Evolutionary conservation across 441 rosid genomes (phyloP).

Genomic region (Francoa sonchifolia): DNA sequence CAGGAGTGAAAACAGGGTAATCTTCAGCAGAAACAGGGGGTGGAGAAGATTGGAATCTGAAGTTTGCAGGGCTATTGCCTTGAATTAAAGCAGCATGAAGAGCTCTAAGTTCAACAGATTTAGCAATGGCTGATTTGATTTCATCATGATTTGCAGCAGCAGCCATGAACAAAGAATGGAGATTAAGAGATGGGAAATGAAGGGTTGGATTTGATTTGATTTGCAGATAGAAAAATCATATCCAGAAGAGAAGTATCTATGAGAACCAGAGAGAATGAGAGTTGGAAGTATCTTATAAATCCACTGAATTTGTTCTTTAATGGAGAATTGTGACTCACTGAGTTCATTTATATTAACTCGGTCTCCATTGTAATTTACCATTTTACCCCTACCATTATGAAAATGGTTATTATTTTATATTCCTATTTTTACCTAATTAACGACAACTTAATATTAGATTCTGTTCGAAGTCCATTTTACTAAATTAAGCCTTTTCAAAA

Average conservation of each 20-base stretch:
- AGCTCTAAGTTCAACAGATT: conserved; percentile 70
- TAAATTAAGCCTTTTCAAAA: too few species aligned
- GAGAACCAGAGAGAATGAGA: conserved; percentile 17
- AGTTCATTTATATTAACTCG: too few species aligned
- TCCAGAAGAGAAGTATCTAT: conserved; percentile 18
- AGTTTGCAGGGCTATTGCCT: conserved; percentile 50
- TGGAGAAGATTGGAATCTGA: conserved; percentile 34
- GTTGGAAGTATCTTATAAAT: conserved; percentile 10
- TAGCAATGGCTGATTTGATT: conserved; percentile 71
- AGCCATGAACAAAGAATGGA: conserved; percentile 34
- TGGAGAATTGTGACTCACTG: too few species aligned
- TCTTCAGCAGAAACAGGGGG: conserved; percentile 69
- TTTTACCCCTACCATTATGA: too few species aligned
- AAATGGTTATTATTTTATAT: too few species aligned
- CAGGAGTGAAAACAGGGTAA: conserved; percentile 92
- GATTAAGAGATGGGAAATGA: conserved; percentile 16
- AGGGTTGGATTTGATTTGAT: conserved; percentile 30
- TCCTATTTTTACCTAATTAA: too few species aligned
- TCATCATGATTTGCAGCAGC: conserved; percentile 28
- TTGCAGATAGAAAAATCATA: conserved; percentile 25
- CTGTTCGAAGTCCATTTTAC: too few species aligned
- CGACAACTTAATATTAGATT: too few species aligned
- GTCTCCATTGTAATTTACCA: too few species aligned
- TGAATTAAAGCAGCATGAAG: conserved; percentile 67
- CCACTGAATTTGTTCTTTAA: too few species aligned